Conservation (phyloP, 441 rosid species). For the Manihot esculenta region DNA sequence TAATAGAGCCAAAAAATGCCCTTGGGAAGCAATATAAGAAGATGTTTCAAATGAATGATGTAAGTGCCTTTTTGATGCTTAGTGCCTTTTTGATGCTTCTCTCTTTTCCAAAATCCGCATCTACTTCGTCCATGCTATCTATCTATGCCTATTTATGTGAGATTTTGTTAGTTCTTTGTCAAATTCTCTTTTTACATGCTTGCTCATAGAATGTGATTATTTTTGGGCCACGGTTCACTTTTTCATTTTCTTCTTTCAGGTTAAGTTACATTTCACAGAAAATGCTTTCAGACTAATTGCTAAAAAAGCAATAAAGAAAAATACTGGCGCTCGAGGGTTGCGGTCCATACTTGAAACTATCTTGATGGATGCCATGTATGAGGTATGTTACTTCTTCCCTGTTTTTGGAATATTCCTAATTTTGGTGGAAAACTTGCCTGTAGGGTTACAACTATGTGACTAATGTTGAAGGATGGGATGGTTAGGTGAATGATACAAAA, state of each 20-base stretch:
- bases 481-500: not conserved
- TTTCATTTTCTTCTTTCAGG: constrained; percentile 45
- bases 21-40: constrained; percentile 93
- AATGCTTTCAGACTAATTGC: constrained; percentile 78
- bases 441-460: not conserved
- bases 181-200: not conserved
- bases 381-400: constrained; percentile 48
- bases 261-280: constrained; percentile 79
- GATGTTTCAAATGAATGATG: constrained; percentile 92
- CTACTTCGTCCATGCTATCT: not conserved
- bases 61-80: constrained; percentile 37
- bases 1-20: constrained; percentile 95
- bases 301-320: constrained; percentile 78
- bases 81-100: constrained; percentile 30
- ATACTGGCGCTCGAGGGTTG: constrained; percentile 93
- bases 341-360: constrained; percentile 81
- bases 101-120: not conserved
- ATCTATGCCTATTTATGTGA: not conserved
- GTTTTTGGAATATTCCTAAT: not conserved
- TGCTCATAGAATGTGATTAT: not conserved
- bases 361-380: constrained; percentile 97
- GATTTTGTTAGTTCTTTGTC: not conserved
- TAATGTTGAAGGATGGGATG: not conserved
- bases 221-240: not conserved
- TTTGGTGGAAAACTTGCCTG: not conserved